Evolutionary conservation across 441 rosid species (phyloP).

Genomic region (Raphanus hybrid): DNA sequence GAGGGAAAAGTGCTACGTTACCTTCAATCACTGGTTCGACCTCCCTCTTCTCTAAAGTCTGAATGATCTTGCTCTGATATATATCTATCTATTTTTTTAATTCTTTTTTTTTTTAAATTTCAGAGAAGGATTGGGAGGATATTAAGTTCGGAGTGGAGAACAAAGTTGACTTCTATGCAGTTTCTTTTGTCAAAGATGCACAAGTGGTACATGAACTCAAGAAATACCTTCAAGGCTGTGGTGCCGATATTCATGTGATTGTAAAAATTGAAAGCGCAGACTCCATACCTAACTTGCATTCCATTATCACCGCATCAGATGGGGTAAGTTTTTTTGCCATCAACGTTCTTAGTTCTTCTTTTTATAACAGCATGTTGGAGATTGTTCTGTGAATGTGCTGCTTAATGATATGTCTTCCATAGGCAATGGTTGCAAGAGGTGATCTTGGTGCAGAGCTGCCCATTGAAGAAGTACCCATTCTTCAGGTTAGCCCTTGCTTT

Average conservation of each 20-base stretch:
- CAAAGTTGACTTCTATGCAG: conserved; percentile 93
- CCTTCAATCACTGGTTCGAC: conserved; percentile 93
- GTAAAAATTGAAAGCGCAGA: conserved; percentile 99
- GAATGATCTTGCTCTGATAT: conserved; percentile 16
- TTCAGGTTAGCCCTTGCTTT: conserved; percentile 69
- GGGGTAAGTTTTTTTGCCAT: conserved; percentile 65
- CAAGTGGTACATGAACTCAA: conserved; percentile 97
- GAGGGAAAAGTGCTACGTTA: conserved; percentile 96
- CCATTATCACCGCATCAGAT: conserved; percentile 97
- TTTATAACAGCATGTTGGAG: conserved; percentile 9
- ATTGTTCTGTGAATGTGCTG: conserved; percentile 22
- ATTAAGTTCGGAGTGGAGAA: conserved; percentile 96
- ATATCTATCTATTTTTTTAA: conserved; percentile 19
- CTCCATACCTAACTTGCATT: conserved; percentile 92
- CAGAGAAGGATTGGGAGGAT: conserved; percentile 99
- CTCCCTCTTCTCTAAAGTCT: background rate
- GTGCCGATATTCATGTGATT: conserved; percentile 89
- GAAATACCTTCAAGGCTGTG: conserved; percentile 84
- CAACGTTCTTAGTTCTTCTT: background rate
- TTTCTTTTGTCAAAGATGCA: conserved; percentile 98
- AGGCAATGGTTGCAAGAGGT: conserved; percentile 99
- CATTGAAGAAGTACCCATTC: conserved; percentile 90
- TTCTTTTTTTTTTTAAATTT: conserved; percentile 25
- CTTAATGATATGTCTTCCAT: conserved; percentile 18
- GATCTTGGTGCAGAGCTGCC: conserved; percentile 99